Evolutionary conservation across 1,284 basidiomycete species (phyloP), one percentile per base, ranked within the genome.

Genomic region (Ustilago vetiveriae): DNA sequence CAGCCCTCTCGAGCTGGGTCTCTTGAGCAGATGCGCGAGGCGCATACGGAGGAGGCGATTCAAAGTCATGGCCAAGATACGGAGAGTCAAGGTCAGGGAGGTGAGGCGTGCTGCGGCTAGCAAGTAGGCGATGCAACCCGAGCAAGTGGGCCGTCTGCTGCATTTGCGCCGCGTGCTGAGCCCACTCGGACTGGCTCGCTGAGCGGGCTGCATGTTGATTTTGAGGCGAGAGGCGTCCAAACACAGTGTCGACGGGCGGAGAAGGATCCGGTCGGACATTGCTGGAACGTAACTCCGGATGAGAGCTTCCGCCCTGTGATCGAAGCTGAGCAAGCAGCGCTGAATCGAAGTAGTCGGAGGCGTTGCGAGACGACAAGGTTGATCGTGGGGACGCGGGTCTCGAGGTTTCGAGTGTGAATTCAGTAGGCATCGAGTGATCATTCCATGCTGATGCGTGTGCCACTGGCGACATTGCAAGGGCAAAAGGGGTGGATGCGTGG

Each of bases 201-300:
- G 47, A 92, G 92, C 43, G 95, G 96, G 75, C 93, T 96, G 48
- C 92, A 94, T 79, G 93, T 94, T 78, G 92, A 90, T 64, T 91
- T 94, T 76, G 96, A 96, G 81, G 94, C 94, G 0, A 94, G 96
- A 82, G 94, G 93, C 3, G 86, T 97, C 38, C 88, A 93, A 23
- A 93, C 42, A 97, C 48, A n/a, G 48, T 29, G 24, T 67, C 52
- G 17, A 55, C 35, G 16, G 52, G 48, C 16, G 57, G 53, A 3
- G 53, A 67, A n/a, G 45, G 43, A 21, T 37, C 43, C 3, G 33
- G 24, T 27, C 26, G 35, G 8, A 36, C 44, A 19, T 40, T 13
- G 19, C 19, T 27, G 9, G 53, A 16, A 17, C 53, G 51, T 8
- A 67, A 49, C 49, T 67, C 56, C n/a, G 64, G 51, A 45, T 67